phyloP scores from a whole-genome alignment of 768 basidiomycete species.

The Rhizopogon sp. region DNA sequence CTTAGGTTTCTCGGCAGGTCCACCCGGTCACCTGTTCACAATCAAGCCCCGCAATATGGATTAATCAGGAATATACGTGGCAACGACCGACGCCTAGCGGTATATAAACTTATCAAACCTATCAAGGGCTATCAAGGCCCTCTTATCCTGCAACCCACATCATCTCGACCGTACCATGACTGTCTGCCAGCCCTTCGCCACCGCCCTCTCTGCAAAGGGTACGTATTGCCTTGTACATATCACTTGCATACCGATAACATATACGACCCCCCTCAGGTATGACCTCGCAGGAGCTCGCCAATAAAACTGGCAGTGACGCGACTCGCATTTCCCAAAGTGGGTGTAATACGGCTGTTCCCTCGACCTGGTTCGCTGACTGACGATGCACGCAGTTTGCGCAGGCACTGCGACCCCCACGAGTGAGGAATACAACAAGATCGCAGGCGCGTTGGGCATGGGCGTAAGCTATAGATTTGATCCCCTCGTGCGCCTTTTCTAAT shows the following conservation, averaged over 20 bases:
- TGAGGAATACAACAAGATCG: constrained; percentile 46
- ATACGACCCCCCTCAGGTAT: not conserved
- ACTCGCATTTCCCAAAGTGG: not conserved
- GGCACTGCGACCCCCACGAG: constrained; percentile 37
- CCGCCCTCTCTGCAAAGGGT: not conserved
- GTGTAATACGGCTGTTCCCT: not conserved
- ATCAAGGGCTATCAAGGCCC: not conserved
- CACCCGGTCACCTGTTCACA: not conserved
- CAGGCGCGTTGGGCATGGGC: constrained; percentile 28
- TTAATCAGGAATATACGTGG: not conserved
- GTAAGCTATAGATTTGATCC: constrained; percentile 11
- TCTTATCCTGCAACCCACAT: not conserved
- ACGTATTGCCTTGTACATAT: not conserved
- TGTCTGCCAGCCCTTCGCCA: not conserved
- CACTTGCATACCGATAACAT: not conserved
- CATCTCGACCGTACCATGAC: not conserved
- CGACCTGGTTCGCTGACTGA: not conserved
- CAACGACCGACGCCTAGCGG: not conserved
- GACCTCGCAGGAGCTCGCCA: not conserved
- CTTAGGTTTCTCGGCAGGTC: not conserved
- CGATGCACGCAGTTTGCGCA: constrained; percentile 38
- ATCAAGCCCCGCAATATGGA: not conserved
- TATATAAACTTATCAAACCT: not conserved
- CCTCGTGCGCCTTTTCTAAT: not conserved
- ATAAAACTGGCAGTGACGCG: not conserved